Evolutionary conservation across 179 eudicot species (phyloP).

Genomic region (Nepenthes alata): DNA sequence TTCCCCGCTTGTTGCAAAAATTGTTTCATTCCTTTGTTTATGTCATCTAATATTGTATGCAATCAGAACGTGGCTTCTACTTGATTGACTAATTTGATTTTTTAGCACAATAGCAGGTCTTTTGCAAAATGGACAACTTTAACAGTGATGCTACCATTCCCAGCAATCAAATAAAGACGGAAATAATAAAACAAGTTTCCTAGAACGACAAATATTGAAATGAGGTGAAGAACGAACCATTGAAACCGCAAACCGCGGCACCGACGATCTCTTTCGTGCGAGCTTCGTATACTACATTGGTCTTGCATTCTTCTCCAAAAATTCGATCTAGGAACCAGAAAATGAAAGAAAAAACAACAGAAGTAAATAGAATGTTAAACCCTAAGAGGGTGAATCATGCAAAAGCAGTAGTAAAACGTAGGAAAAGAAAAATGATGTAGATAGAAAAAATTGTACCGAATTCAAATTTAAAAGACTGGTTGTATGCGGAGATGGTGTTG

Average conservation of each 20-base stretch:
- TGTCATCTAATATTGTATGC: no score
- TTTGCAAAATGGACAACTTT: no score
- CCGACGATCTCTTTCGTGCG: slow-evolving; percentile 67
- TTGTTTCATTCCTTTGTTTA: no score
- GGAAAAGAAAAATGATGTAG: neutral
- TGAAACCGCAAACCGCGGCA: slow-evolving; percentile 84
- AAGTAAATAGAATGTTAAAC: slow-evolving; percentile 1
- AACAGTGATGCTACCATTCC: no score
- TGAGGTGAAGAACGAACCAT: slow-evolving; percentile 32
- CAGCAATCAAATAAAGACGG: neutral
- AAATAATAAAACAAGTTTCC: neutral
- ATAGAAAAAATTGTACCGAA: slow-evolving; percentile 35
- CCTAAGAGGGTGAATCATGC: neutral
- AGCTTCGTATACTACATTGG: slow-evolving; percentile 59
- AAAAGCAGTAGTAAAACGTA: neutral
- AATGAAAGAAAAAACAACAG: neutral
- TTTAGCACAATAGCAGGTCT: no score
- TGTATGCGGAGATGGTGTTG: slow-evolving; percentile 45
- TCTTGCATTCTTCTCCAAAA: slow-evolving; percentile 64
- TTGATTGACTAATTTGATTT: no score
- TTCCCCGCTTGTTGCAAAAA: no score
- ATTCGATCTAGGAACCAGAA: slow-evolving; percentile 38
- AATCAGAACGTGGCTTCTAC: no score
- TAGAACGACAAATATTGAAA: neutral
- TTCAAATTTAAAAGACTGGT: slow-evolving; percentile 48